These are phyloP conservation scores for Solanum hybrid DNA, from an alignment of 305 asterid genomes.

Conservation along the genomic window DNA sequence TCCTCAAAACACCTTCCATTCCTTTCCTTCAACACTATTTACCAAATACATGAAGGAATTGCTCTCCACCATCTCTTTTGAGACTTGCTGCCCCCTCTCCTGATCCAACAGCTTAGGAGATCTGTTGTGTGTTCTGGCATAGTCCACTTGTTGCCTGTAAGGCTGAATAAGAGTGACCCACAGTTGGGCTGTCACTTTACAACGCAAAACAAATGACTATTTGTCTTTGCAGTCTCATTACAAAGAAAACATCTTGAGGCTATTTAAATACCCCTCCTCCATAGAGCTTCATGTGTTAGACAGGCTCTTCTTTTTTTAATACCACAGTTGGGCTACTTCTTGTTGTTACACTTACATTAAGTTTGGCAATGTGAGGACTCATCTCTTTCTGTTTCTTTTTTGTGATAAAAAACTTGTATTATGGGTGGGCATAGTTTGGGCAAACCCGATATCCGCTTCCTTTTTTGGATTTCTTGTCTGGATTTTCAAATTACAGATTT, in stretches of 20 bases:
- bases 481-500: background rate
- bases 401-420: background rate
- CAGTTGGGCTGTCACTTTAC: background rate
- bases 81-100: background rate
- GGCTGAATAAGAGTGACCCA: background rate
- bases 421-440: background rate
- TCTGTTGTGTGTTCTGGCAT: background rate
- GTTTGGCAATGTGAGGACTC: background rate
- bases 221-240: background rate
- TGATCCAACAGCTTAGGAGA: background rate
- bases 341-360: background rate
- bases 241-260: background rate
- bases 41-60: background rate
- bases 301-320: background rate
- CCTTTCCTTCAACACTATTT: background rate
- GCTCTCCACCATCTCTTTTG: background rate
- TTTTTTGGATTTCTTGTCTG: background rate
- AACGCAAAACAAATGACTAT: background rate
- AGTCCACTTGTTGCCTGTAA: background rate
- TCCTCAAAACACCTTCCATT: background rate
- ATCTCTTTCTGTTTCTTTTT: background rate
- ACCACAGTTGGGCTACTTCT: background rate
- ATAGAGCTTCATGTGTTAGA: background rate
- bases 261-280: background rate
- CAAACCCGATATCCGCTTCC: background rate